Evolutionary conservation across 1,139 yeast species (phyloP), one percentile per base, ranked within the genome.

Genomic region (Nakaseomyces delphensis): DNA sequence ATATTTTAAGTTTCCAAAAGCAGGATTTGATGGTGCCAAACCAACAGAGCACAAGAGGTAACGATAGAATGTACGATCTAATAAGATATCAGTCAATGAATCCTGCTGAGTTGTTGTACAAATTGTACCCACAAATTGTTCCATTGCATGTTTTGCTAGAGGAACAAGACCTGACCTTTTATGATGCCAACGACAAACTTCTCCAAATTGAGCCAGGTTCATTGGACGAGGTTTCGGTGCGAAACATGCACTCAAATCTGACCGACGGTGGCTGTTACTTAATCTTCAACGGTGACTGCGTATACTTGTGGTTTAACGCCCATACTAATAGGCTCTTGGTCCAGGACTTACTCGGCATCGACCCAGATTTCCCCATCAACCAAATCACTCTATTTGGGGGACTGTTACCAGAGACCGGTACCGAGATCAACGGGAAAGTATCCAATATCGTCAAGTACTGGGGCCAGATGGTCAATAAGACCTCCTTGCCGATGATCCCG

Each of bases 71-170:
- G 18, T 73, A 71, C 43, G 80, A 79, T 41, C 67, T 75, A 42
- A 73, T 71, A 52, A 68, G 70, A 43, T 68, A 83, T 60, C 67
- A 74, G 47, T 65, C 70, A 10, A 69, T 76, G 65, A 77, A 84
- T 16, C 62, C 79, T 24, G 79, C 79, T 21, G 71, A 73, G 45
- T 67, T 91, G 28, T 66, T 79, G 36, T 74, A 76, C 47, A 79
- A 77, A 48, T 68, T 91, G 41, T 91, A 89, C 55, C 98, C 98
- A 1, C 78, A 84, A 4, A 69, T 91, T 48, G 70, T 84, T 37
- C 86, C 85, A 35, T 62, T 89, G 35, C 95, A 87, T 60, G 71
- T 76, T 3, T 63, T 85, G 44, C 41, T 62, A 41, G 68, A 65
- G 7, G 82, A 76, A 6, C 67, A 66, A 3, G 85, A 79, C 48